Evolutionary conservation across 768 basidiomycete species (phyloP), one percentile per base, ranked within the genome.

Genomic region (Hortiboletus flavorubellus): DNA sequence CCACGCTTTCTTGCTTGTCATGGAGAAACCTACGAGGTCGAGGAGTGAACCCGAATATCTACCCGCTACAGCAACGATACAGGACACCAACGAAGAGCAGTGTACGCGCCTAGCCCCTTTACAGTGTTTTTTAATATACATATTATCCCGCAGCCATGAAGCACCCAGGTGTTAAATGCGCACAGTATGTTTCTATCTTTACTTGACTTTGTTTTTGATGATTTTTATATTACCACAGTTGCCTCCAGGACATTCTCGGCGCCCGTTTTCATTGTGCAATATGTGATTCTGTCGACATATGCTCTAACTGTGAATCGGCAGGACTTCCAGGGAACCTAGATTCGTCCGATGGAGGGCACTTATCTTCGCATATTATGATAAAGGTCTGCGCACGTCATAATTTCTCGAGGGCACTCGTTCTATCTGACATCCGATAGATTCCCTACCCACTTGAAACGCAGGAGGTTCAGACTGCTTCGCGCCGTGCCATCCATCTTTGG

Each of bases 241-340:
- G 94, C 67, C 73, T 89, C 55, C 84, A 87, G 60, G 92, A 93
- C 60, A 95, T 98, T 59, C 81, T 95, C 26, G 95, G 95, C 16
- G 91, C 93, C 15, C 82, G 91, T 5, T 97, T 93, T 72, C 95
- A 93, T 64, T 98, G 95, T 64, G 90, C 91, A 10, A 84, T 91
- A 21, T 98, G 95, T 67, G 83, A 87, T 39, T 82, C 84, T 8
- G 80, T 92, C 39, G 91, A 93, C 63, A 92, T 93, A 34, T 93
- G 92, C 61, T 81, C 87, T 16, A 90, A 91, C 60, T 93, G 91
- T 67, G 91, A 93, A 68, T 86, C 88, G 11, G 90, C 87, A 29
- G 91, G 91, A 30, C 76, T 93, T 34, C 91, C 91, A 3, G 91
- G 90, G 7, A 91, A 90, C 55, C 72, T 92, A 10, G 86, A 91